Evolutionary conservation across 2,329 filamentous ascomycete genomes (phyloP), one percentile per base, ranked within the genome.

Genomic region (Neonectria magnoliae): DNA sequence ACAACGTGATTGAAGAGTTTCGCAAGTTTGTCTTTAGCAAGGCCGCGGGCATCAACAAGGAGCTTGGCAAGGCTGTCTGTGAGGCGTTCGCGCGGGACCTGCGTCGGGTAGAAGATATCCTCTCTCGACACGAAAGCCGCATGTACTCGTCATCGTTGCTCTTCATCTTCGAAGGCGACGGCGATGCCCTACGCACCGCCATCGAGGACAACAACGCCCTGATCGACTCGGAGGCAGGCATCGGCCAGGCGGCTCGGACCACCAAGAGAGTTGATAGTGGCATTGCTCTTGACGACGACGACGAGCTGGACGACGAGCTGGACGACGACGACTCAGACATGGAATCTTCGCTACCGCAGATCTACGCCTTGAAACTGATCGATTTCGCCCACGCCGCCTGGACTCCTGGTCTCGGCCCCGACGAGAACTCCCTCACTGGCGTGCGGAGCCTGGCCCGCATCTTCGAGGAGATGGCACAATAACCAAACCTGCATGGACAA

Each of bases 381-480:
- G 96, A 99, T 78, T 99, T 99, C 84, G 96, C 96, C 1, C 96
- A 99, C 79, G 96, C 96, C 11, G 81, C 84, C 54, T 98, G 91
- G 90, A 91, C 89, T 1, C 91, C 93, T 0, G 93, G 93, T 1
- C 81, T 91, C 73, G 95, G 95, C 0, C 91, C 92, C 0, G 96
- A 99, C 77, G 91, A 97, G 80, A 98, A 98, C 75, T 82, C 87
- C 14, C 82, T 98, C 33, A 82, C 82, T 38, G 94, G 94, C 0
- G 88, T 98, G 66, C 84, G 89, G 75, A 95, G 86, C 75, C 81
- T 95, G 41, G 84, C 87, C 56, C 84, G 84, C 64, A 90, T 98
- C 31, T 90, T 98, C 71, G 85, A 89, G 62, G 85, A 91, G 60
- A 79, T 97, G 75, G 80, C 84, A 22, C 64, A 74, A 69, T 75